Conservation (phyloP, 495 filamentous ascomycete species). For the Penicillium mononematosum region DNA sequence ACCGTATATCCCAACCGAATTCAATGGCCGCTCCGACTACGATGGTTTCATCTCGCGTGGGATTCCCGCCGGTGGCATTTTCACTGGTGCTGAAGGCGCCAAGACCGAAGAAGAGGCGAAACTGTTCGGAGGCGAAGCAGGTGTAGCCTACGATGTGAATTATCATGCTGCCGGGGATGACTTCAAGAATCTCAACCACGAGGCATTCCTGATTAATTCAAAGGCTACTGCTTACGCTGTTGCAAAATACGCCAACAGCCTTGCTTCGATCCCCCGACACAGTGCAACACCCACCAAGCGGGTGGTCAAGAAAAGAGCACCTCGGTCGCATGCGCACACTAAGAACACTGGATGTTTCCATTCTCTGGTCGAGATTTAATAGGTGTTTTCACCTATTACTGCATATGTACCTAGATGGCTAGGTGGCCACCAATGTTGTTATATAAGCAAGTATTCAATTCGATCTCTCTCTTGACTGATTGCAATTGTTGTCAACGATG, state of each 20-base stretch:
- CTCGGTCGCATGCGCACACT: constrained; percentile 18
- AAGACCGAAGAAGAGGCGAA: constrained; percentile 60
- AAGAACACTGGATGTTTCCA: constrained; percentile 27
- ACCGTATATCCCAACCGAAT: constrained; percentile 50
- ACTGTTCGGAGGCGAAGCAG: constrained; percentile 60
- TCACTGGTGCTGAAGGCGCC: constrained; percentile 65
- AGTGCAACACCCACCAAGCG: constrained; percentile 13
- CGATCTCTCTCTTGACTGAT: neutral
- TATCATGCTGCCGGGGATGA: constrained; percentile 62
- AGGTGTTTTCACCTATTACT: neutral
- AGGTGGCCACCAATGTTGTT: neutral
- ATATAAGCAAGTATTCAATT: neutral
- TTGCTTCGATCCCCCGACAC: constrained; percentile 41
- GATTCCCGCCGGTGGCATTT: constrained; percentile 64
- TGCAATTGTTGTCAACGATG: neutral
- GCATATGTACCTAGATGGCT: no score
- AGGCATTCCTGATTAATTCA: constrained; percentile 59
- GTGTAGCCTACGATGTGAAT: constrained; percentile 58
- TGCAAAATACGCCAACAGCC: constrained; percentile 59
- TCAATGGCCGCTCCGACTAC: constrained; percentile 68
- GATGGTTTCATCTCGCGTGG: constrained; percentile 62
- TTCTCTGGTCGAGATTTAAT: constrained; percentile 23
- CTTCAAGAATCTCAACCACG: constrained; percentile 56
- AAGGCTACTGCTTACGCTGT: constrained; percentile 63
- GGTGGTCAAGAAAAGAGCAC: constrained; percentile 13